phyloP scores from a whole-genome alignment of 2,329 filamentous ascomycete genomes.

The Nannizzia gypsea region DNA sequence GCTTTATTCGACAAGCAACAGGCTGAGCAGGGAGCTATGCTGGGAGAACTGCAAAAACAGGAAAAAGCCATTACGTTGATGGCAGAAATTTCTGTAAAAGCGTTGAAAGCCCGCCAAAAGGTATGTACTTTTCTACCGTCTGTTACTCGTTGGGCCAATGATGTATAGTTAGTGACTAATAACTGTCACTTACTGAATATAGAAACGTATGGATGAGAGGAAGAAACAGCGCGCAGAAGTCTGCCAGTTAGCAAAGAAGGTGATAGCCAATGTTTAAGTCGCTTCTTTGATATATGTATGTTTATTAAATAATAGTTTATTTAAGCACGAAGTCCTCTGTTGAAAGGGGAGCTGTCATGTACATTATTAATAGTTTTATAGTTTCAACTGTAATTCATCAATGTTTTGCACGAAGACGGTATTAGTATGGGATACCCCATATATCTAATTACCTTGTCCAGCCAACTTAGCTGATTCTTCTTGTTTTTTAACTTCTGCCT shows the following conservation, averaged over 20 bases:
- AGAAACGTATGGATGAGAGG: constrained; percentile 14
- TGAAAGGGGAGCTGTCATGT: neutral
- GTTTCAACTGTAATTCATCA: neutral
- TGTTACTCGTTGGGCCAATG: neutral
- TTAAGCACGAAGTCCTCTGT: neutral
- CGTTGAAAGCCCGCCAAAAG: constrained; percentile 12
- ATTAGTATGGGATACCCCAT: neutral
- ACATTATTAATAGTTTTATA: neutral
- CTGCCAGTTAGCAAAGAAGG: constrained; percentile 14
- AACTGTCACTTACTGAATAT: neutral
- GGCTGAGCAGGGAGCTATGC: neutral
- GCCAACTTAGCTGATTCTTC: constrained; percentile 34
- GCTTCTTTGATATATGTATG: neutral
- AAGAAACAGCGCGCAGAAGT: constrained; percentile 15
- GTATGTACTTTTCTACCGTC: constrained; percentile 4
- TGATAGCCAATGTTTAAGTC: constrained; percentile 7
- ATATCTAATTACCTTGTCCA: neutral
- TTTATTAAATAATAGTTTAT: neutral
- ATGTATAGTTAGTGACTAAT: neutral
- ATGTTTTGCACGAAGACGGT: neutral
- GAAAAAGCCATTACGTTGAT: constrained; percentile 6
- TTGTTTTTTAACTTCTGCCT: constrained; percentile 52
- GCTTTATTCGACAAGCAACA: constrained; percentile 1
- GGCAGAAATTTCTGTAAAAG: constrained; percentile 10
- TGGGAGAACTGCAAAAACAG: constrained; percentile 4